Percentiles rank a stretch among this genome's conserved stretches.
Evolutionary conservation across 2,329 filamentous ascomycete genomes (phyloP).

Genomic region (Phialemonium atrogriseum): DNA sequence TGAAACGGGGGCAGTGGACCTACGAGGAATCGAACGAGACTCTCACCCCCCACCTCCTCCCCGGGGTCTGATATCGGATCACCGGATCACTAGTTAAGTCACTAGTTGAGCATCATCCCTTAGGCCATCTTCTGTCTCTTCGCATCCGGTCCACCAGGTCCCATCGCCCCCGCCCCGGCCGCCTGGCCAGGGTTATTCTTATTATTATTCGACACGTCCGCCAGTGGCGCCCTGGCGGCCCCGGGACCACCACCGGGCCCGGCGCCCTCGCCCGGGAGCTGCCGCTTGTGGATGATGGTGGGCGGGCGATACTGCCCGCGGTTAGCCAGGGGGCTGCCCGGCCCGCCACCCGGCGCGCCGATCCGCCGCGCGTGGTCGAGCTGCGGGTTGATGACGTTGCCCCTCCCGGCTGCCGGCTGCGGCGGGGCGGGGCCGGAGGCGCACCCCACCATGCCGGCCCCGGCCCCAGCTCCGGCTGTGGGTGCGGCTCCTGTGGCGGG

Average conservation of each 20-base stretch:
- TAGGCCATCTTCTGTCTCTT: constrained; percentile 43
- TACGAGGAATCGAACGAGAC: too few species aligned
- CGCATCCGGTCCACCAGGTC: constrained; percentile 25
- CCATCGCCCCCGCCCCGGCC: constrained; percentile 6
- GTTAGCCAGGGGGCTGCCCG: constrained; percentile 50
- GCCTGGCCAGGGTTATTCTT: too few species aligned
- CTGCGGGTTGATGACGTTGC: constrained; percentile 42
- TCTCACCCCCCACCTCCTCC: too few species aligned
- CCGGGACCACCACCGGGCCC: constrained; percentile 4
- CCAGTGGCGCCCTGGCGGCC: constrained; percentile 33
- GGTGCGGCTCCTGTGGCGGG: constrained; percentile 11
- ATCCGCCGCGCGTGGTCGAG: constrained; percentile 48
- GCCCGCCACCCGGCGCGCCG: constrained; percentile 45
- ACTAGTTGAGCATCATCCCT: too few species aligned
- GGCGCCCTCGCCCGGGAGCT: constrained; percentile 21
- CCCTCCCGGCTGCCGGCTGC: constrained; percentile 15
- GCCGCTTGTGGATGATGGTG: constrained; percentile 47
- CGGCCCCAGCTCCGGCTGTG: constrained; percentile 11
- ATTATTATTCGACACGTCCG: constrained; percentile 44
- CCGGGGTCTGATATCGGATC: too few species aligned
- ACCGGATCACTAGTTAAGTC: too few species aligned
- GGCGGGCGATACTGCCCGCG: constrained; percentile 50
- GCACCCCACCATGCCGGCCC: background rate
- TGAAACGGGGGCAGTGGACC: too few species aligned
- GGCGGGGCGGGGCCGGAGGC: constrained; percentile 3